These are phyloP conservation scores for Daldinia caldariorum DNA, from an alignment of 495 filamentous ascomycete species.

Conservation along the genomic window DNA sequence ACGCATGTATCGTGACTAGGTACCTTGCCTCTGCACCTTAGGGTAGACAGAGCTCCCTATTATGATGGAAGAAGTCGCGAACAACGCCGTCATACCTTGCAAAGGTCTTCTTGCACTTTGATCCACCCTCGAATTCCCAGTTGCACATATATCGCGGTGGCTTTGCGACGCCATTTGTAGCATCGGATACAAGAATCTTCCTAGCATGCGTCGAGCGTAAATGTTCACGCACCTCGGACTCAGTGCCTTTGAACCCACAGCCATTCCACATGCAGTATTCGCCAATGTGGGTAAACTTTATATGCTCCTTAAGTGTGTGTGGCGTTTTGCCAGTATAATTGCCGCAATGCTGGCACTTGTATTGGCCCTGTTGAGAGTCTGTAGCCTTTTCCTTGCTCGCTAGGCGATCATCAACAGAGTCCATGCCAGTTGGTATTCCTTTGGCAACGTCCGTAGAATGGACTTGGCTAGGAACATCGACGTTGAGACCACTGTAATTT, in stretches of 20 bases:
- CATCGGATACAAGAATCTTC: not conserved
- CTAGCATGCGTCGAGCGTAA: not conserved
- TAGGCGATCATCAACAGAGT: not conserved
- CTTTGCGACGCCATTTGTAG: not conserved
- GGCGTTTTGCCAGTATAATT: not conserved
- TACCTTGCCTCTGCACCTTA: too few species aligned
- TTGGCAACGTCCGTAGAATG: not conserved
- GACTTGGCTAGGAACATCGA: not conserved
- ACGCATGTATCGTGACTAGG: too few species aligned
- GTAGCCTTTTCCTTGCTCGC: not conserved
- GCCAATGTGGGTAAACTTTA: not conserved
- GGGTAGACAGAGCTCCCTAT: too few species aligned
- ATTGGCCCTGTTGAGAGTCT: not conserved
- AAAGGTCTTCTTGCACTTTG: not conserved
- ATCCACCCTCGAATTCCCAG: not conserved
- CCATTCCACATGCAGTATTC: not conserved
- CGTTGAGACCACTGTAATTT: not conserved
- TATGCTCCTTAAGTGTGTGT: not conserved
- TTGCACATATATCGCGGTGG: not conserved
- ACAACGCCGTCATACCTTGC: not conserved
- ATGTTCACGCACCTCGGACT: constrained; percentile 2
- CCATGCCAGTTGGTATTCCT: not conserved
- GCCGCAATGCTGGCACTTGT: not conserved
- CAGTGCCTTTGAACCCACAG: not conserved
- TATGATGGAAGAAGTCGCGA: too few species aligned